phyloP scores from a whole-genome alignment of 495 filamentous ascomycete genomes.

The Daldinia loculata region DNA sequence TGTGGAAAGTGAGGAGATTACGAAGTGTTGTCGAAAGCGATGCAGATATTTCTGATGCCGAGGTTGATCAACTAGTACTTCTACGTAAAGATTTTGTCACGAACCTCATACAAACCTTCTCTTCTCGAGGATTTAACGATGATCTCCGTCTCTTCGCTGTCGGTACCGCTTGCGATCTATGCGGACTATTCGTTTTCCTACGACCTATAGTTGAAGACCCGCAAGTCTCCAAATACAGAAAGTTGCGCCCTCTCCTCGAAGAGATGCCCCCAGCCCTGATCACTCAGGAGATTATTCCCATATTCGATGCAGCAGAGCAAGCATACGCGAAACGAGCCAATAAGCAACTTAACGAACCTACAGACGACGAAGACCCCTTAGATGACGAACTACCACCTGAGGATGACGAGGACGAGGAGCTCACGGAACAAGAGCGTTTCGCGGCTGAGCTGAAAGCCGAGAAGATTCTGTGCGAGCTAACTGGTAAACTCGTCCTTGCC shows the following conservation, averaged over 20 bases:
- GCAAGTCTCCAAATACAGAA: constrained; percentile 53
- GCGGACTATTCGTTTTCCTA: constrained; percentile 80
- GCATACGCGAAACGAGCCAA: constrained; percentile 74
- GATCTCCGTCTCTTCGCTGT: constrained; percentile 78
- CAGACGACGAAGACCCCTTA: constrained; percentile 71
- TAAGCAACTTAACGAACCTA: constrained; percentile 69
- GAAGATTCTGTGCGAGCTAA: constrained; percentile 81
- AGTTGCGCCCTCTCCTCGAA: constrained; percentile 68
- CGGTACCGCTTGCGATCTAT: constrained; percentile 78
- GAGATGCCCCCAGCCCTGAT: constrained; percentile 65
- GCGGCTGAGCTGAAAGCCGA: constrained; percentile 75
- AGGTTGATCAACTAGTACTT: constrained; percentile 66
- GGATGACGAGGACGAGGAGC: constrained; percentile 66
- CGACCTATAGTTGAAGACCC: constrained; percentile 53
- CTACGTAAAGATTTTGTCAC: constrained; percentile 64
- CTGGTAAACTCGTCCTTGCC: constrained; percentile 81
- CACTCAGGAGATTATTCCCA: constrained; percentile 69
- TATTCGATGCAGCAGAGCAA: constrained; percentile 79
- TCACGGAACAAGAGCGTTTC: constrained; percentile 62
- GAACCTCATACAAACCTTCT: constrained; percentile 72
- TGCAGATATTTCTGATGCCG: constrained; percentile 55
- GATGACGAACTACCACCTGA: constrained; percentile 66
- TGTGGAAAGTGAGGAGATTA: constrained; percentile 82
- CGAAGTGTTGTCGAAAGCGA: constrained; percentile 50
- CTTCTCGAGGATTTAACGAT: constrained; percentile 70